phyloP scores from a whole-genome alignment of 345 rosid genomes.

The Dovyalis caffra region DNA sequence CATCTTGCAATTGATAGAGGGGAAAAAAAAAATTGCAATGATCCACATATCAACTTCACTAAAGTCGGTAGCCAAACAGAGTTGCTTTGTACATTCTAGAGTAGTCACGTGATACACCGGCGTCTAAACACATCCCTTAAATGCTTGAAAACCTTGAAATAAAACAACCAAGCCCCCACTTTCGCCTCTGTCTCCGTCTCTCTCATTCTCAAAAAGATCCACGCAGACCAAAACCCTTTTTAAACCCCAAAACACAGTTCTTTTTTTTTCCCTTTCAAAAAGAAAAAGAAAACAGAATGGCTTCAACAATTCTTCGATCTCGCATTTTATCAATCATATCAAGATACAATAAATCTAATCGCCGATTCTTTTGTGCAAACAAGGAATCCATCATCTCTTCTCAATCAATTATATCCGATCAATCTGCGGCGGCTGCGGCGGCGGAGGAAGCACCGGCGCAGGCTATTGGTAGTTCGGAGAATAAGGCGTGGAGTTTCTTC shows the following conservation, averaged over 20 bases:
- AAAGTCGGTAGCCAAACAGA: too few relatives aligned
- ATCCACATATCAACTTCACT: too few relatives aligned
- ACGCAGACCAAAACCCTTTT: conserved; percentile 27
- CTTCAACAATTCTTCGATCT: conserved; percentile 48
- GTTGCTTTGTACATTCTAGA: neutral
- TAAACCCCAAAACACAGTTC: conserved; percentile 1
- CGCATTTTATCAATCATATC: conserved; percentile 34
- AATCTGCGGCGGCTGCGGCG: conserved; percentile 36
- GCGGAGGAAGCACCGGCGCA: conserved; percentile 25
- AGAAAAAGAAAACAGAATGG: conserved; percentile 34
- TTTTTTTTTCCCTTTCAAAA: too few relatives aligned
- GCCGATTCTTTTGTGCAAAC: conserved; percentile 38
- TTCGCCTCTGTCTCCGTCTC: neutral
- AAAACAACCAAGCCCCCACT: neutral
- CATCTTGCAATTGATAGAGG: too few relatives aligned
- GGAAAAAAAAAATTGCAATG: too few relatives aligned
- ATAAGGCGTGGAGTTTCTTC: conserved; percentile 54
- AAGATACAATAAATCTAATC: conserved; percentile 19
- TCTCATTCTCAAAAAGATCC: neutral
- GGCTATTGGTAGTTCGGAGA: conserved; percentile 19
- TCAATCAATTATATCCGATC: conserved; percentile 45
- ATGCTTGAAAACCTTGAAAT: neutral
- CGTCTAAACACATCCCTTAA: conserved; percentile 31
- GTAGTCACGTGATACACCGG: neutral
- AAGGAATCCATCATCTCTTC: conserved; percentile 46